A percentile compares a stretch with the other conserved stretches of the same genome.
phyloP scores from a whole-genome alignment of 148 eudicot genomes.

The Heliosperma pusillum region DNA sequence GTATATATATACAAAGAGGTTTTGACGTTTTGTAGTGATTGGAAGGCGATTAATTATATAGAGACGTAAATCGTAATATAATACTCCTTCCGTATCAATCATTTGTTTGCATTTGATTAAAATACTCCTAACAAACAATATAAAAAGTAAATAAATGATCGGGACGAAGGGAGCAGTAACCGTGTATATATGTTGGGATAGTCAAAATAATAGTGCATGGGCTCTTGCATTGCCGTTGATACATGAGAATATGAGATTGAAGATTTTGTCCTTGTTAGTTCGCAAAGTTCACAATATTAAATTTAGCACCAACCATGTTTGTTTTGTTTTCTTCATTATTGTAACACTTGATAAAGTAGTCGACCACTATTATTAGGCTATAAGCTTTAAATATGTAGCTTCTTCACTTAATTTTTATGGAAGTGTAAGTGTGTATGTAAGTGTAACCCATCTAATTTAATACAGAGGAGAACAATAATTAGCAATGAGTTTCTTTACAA shows the following conservation, averaged over 20 bases:
- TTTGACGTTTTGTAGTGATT: conserved; percentile 10
- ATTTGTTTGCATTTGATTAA: too few relatives aligned
- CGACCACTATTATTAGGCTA: too few relatives aligned
- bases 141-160: too few relatives aligned
- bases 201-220: conserved; percentile 4
- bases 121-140: too few relatives aligned
- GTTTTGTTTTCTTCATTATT: background rate
- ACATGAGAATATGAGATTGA: background rate
- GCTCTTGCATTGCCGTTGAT: background rate
- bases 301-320: background rate
- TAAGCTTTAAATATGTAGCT: too few relatives aligned
- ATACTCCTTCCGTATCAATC: too few relatives aligned
- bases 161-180: too few relatives aligned
- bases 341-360: background rate
- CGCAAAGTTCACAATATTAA: background rate
- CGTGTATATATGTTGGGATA: background rate
- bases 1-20: conserved; percentile 4
- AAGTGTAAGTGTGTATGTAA: too few relatives aligned
- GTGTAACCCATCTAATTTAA: too few relatives aligned
- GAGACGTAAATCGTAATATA: background rate
- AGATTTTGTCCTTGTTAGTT: conserved; percentile 14
- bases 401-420: too few relatives aligned
- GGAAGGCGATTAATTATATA: background rate
- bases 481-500: too few relatives aligned
- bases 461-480: too few relatives aligned